These are phyloP conservation scores for Trametes hirsuta DNA, from an alignment of 1,284 basidiomycete genomes.

Conservation along the genomic window DNA sequence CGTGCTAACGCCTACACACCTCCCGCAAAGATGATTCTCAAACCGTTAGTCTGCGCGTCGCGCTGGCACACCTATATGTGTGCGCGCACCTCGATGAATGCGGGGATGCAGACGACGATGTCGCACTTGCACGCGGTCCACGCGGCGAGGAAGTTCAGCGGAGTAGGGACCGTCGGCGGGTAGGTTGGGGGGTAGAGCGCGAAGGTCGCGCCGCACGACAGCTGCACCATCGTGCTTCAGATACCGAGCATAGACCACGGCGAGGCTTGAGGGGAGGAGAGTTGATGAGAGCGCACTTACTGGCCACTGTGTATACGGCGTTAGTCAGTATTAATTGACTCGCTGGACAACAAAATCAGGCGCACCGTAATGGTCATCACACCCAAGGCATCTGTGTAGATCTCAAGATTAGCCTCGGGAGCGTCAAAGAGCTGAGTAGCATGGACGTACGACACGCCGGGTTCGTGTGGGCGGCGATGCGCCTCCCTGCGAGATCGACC, in stretches of 20 bases:
- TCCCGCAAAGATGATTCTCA: neutral
- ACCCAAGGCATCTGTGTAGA: constrained; percentile 18
- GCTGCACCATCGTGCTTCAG: constrained; percentile 20
- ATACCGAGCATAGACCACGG: neutral
- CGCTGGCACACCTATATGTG: too few species aligned
- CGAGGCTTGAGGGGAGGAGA: too few species aligned
- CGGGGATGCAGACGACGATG: constrained; percentile 31
- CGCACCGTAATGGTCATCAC: neutral
- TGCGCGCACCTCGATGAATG: constrained; percentile 34
- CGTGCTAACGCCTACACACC: constrained; percentile 12
- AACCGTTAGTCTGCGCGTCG: too few species aligned
- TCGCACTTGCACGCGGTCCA: constrained; percentile 24
- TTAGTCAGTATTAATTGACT: neutral
- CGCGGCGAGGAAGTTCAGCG: constrained; percentile 29
- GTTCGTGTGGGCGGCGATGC: constrained; percentile 10
- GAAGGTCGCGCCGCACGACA: constrained; percentile 30
- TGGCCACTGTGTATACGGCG: neutral
- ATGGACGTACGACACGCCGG: constrained; percentile 22
- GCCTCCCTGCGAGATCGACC: constrained; percentile 15
- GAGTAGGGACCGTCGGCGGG: constrained; percentile 31
- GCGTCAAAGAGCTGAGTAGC: neutral
- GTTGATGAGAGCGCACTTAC: constrained; percentile 3
- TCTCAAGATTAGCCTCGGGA: neutral
- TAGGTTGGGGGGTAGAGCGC: constrained; percentile 28
- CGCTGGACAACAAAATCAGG: neutral